These are phyloP conservation scores for Parietaria judaica DNA, from an alignment of 306 rosid genomes.

Conservation along the genomic window DNA sequence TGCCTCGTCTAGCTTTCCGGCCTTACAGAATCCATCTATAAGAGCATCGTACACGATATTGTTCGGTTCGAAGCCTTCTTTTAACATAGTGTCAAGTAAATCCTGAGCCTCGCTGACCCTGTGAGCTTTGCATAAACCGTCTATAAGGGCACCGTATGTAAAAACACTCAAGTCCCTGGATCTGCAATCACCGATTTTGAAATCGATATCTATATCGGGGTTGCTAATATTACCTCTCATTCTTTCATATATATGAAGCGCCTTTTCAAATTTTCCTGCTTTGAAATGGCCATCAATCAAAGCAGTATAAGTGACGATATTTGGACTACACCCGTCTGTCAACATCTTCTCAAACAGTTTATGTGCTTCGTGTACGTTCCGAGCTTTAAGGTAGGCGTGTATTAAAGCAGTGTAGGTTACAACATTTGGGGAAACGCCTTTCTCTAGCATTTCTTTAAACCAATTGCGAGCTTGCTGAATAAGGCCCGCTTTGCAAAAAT, in stretches of 20 bases:
- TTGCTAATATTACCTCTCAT: conserved; percentile 2
- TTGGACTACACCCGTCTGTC: conserved; percentile 43
- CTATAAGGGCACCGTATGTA: conserved; percentile 11
- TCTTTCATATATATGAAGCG: conserved; percentile 9
- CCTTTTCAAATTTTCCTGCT: conserved; percentile 10
- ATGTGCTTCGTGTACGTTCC: conserved; percentile 15
- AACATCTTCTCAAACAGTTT: conserved; percentile 52
- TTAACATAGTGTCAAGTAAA: conserved; percentile 1
- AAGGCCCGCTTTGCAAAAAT: conserved; percentile 24
- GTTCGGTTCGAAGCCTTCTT: conserved; percentile 9
- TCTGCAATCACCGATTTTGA: conserved; percentile 1
- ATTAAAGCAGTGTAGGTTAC: conserved; percentile 16
- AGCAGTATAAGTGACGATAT: conserved; percentile 50
- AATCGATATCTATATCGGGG: conserved; percentile 5
- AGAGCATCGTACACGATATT: conserved; percentile 12
- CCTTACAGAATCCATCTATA: conserved; percentile 16
- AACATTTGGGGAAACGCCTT: conserved; percentile 14
- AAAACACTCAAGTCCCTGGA: conserved; percentile 1
- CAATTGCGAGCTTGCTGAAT: conserved; percentile 7
- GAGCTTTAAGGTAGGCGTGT: conserved; percentile 16
- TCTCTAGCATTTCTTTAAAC: conserved; percentile 8
- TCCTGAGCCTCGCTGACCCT: conserved; percentile 12
- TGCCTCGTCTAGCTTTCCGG: conserved; percentile 15
- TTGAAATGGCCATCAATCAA: conserved; percentile 36
- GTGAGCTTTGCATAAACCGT: conserved; percentile 19